Conservation (phyloP, 2,329 filamentous ascomycete species). For the Colletotrichum chlorophyti region DNA sequence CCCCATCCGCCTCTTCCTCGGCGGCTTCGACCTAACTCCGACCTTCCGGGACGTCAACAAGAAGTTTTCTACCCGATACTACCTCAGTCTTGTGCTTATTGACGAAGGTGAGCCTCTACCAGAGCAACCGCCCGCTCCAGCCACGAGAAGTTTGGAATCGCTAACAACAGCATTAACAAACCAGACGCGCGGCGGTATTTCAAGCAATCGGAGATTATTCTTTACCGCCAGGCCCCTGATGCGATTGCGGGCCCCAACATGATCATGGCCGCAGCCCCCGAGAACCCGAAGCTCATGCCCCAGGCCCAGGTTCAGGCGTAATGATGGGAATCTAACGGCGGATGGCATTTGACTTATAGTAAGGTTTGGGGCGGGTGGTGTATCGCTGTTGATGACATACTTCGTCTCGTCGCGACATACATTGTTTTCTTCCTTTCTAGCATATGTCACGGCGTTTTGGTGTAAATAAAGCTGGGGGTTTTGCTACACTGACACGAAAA, state of each 20-base stretch:
- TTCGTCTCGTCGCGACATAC: constrained; percentile 10
- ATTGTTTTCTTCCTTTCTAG: constrained; percentile 44
- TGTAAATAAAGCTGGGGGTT: constrained; percentile 33
- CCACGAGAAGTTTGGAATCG: too few species aligned
- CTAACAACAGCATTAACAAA: neutral
- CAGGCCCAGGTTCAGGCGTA: constrained; percentile 32
- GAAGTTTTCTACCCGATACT: constrained; percentile 98
- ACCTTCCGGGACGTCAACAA: constrained; percentile 99
- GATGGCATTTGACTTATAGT: constrained; percentile 4
- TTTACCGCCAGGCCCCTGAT: constrained; percentile 83
- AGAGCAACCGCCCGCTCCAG: neutral
- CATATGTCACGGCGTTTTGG: constrained; percentile 49
- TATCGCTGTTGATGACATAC: constrained; percentile 19
- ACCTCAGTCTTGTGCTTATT: constrained; percentile 93
- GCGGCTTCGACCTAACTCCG: constrained; percentile 95
- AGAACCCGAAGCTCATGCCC: constrained; percentile 53
- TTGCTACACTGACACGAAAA: constrained; percentile 31
- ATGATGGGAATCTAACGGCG: neutral
- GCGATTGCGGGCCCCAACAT: constrained; percentile 49
- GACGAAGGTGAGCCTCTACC: constrained; percentile 90
- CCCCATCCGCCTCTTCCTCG: constrained; percentile 94
- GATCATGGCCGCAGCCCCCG: constrained; percentile 48
- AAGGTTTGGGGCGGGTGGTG: neutral
- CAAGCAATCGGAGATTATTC: constrained; percentile 98
- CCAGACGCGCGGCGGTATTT: constrained; percentile 95